Evolutionary conservation across 2,329 filamentous ascomycete species (phyloP).

Genomic region (Dendryphion nanum): DNA sequence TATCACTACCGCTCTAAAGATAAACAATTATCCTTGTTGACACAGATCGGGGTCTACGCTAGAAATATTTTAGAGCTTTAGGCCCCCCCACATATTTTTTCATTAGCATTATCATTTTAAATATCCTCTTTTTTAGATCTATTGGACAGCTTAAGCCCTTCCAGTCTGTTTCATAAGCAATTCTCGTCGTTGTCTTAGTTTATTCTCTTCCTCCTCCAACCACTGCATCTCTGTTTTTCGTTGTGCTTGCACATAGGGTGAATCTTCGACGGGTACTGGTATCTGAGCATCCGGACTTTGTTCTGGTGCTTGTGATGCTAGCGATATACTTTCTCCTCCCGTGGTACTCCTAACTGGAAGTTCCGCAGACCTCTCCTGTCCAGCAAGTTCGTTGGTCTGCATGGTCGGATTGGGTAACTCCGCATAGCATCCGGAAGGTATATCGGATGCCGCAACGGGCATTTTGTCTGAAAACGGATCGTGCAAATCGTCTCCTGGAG

Average conservation of each 20-base stretch:
- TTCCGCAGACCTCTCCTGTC: not conserved
- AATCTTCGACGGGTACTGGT: too few relatives aligned
- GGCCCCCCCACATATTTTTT: too few relatives aligned
- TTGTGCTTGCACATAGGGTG: constrained; percentile 9
- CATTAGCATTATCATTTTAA: too few relatives aligned
- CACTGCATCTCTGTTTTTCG: constrained; percentile 8
- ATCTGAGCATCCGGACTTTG: not conserved
- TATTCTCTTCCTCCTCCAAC: constrained; percentile 9
- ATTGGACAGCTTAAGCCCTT: too few relatives aligned
- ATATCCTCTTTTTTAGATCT: too few relatives aligned
- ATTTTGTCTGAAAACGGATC: too few relatives aligned
- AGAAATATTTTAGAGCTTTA: too few relatives aligned
- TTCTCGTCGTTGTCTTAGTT: constrained; percentile 5
- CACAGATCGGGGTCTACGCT: too few relatives aligned
- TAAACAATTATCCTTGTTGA: too few relatives aligned
- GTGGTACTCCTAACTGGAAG: not conserved
- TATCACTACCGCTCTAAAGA: too few relatives aligned
- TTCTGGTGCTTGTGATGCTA: not conserved
- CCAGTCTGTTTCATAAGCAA: constrained; percentile 6
- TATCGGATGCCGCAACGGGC: not conserved
- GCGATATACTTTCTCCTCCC: not conserved
- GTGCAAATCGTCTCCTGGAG: not conserved
- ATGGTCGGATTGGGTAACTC: not conserved
- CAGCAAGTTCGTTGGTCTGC: not conserved
- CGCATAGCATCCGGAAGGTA: not conserved